Evolutionary conservation across 106 monocot genomes (phyloP).

Genomic region (Dendrobium officinale): DNA sequence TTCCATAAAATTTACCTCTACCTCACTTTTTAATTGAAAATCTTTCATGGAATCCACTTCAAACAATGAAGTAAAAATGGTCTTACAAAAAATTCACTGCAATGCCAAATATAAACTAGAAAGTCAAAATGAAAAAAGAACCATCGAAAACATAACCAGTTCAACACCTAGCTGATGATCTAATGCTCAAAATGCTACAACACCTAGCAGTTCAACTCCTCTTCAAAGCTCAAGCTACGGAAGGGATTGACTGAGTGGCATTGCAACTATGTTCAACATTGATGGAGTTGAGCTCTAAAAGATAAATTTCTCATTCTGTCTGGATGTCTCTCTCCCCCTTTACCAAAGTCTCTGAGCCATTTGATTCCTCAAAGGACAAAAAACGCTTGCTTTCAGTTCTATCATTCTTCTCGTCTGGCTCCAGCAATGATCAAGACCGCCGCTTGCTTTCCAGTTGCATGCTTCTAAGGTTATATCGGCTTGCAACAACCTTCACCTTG

Average conservation of each 20-base stretch:
- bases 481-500: constrained; percentile 48
- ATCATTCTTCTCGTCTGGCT: background rate
- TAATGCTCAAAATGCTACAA: too few species aligned
- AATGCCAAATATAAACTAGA: too few species aligned
- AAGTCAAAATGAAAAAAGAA: too few species aligned
- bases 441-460: constrained; percentile 30
- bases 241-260: too few species aligned
- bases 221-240: too few species aligned
- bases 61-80: background rate
- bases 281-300: too few species aligned
- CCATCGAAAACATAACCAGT: background rate
- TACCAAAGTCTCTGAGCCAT: background rate
- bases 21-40: background rate
- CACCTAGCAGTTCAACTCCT: too few species aligned
- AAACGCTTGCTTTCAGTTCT: background rate
- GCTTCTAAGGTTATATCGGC: constrained; percentile 52
- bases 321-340: background rate
- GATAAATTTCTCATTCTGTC: too few species aligned
- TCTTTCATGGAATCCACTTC: background rate
- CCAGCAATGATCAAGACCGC: constrained; percentile 68
- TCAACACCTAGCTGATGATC: too few species aligned
- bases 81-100: too few species aligned
- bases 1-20: background rate
- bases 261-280: too few species aligned
- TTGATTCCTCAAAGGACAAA: background rate